Evolutionary conservation across 805 yeast genomes (phyloP).

Genomic region (Candida insectalens): DNA sequence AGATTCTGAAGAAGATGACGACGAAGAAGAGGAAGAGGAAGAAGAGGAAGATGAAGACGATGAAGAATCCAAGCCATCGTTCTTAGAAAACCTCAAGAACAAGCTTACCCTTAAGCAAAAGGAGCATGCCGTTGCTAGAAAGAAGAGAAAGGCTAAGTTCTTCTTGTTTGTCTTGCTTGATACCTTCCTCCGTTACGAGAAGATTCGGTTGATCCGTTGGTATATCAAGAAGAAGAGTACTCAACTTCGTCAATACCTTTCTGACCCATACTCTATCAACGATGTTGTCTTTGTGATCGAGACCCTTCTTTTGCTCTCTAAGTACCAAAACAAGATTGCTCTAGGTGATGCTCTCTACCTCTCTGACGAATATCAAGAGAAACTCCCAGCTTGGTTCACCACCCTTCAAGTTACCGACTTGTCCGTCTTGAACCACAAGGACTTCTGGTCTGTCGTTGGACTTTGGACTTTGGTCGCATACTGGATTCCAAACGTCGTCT

Average conservation of each 20-base stretch:
- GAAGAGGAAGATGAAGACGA: conserved; percentile 8
- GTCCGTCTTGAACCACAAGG: conserved; percentile 22
- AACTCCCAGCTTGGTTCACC: conserved; percentile 15
- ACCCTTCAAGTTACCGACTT: conserved; percentile 27
- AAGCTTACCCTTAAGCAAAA: not conserved
- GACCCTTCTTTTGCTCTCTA: conserved; percentile 10
- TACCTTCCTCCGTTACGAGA: conserved; percentile 6
- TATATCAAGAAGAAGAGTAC: conserved; percentile 16
- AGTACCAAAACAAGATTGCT: conserved; percentile 10
- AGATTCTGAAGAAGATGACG: conserved; percentile 66
- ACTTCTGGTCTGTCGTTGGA: conserved; percentile 21
- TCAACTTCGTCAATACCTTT: conserved; percentile 21
- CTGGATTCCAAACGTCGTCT: conserved; percentile 30
- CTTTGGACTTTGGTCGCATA: conserved; percentile 34
- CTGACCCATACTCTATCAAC: conserved; percentile 24
- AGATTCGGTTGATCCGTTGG: conserved; percentile 9
- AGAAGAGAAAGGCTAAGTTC: not conserved
- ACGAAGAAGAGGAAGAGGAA: conserved; percentile 70
- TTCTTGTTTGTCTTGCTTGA: not conserved
- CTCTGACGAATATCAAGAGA: conserved; percentile 15
- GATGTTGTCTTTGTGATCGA: conserved; percentile 17
- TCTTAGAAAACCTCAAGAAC: conserved; percentile 20
- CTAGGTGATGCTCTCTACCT: conserved; percentile 10
- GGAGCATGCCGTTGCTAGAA: not conserved
- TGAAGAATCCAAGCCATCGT: conserved; percentile 47